Evolutionary conservation across 2,329 filamentous ascomycete species (phyloP).

Genomic region (Colletotrichum nymphaeae): DNA sequence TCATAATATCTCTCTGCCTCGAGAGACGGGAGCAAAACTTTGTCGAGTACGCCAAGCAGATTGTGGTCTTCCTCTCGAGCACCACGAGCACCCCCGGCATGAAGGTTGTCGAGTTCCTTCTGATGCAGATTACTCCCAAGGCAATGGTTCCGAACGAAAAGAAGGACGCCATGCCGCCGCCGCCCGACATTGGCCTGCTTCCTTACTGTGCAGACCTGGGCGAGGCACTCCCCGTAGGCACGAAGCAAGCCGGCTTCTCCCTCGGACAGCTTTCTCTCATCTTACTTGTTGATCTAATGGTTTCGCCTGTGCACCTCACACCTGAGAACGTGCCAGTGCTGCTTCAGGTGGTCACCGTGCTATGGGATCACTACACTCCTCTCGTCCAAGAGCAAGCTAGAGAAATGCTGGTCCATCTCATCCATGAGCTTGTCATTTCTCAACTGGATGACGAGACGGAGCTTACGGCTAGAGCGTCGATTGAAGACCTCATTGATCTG

Average conservation of each 20-base stretch:
- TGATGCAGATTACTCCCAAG: slow-evolving; percentile 91
- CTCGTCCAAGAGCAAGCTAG: slow-evolving; percentile 96
- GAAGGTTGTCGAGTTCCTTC: slow-evolving; percentile 92
- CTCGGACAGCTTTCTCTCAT: slow-evolving; percentile 94
- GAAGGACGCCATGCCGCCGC: slow-evolving; percentile 73
- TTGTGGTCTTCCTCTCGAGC: slow-evolving; percentile 94
- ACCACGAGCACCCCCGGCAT: slow-evolving; percentile 79
- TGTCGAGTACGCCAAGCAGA: slow-evolving; percentile 97
- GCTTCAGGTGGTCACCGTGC: slow-evolving; percentile 89
- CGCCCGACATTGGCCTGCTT: slow-evolving; percentile 78
- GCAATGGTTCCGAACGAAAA: slow-evolving; percentile 97
- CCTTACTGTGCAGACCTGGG: slow-evolving; percentile 91
- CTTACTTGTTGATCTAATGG: slow-evolving; percentile 93
- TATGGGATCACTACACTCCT: slow-evolving; percentile 97
- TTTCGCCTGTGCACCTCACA: slow-evolving; percentile 85
- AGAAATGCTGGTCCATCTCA: slow-evolving; percentile 97
- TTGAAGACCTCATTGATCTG: slow-evolving; percentile 88
- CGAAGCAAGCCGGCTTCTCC: slow-evolving; percentile 93
- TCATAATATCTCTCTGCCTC: slow-evolving; percentile 93
- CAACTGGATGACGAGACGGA: slow-evolving; percentile 78
- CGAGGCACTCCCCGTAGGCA: slow-evolving; percentile 83
- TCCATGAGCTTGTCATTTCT: slow-evolving; percentile 92
- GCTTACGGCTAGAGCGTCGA: slow-evolving; percentile 72
- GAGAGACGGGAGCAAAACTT: slow-evolving; percentile 98
- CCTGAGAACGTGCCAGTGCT: slow-evolving; percentile 86